Percentiles rank a stretch among this genome's conserved stretches.
Evolutionary conservation across 805 yeast species (phyloP).

Genomic region (Torulaspora gathmanii): DNA sequence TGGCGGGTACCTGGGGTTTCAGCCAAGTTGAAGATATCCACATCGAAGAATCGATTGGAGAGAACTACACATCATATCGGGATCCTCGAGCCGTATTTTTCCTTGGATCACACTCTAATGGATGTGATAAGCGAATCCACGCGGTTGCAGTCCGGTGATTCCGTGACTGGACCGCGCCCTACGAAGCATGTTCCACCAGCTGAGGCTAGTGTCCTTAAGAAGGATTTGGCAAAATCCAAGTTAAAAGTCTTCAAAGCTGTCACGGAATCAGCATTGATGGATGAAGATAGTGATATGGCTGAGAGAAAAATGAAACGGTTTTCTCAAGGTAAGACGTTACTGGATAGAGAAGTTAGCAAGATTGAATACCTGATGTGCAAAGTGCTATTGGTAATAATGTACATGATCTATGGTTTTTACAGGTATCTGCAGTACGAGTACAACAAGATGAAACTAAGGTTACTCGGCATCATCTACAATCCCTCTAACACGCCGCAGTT

Average conservation of each 20-base stretch:
- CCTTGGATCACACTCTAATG: neutral
- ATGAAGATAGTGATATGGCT: slow-evolving; percentile 8
- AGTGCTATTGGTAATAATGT: slow-evolving; percentile 47
- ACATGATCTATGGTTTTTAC: slow-evolving; percentile 51
- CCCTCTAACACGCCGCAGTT: slow-evolving; percentile 75
- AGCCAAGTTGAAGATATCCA: neutral
- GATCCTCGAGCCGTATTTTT: neutral
- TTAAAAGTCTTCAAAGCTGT: slow-evolving; percentile 20
- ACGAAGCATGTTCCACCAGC: slow-evolving; percentile 23
- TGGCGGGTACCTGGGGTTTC: neutral
- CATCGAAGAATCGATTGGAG: too few species aligned
- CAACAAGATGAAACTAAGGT: slow-evolving; percentile 51
- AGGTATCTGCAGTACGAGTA: slow-evolving; percentile 49
- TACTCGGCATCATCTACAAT: slow-evolving; percentile 60
- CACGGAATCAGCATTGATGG: slow-evolving; percentile 16
- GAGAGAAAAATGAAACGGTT: slow-evolving; percentile 1
- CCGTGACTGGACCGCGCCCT: slow-evolving; percentile 6
- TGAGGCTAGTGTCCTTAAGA: slow-evolving; percentile 15
- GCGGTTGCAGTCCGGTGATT: slow-evolving; percentile 7
- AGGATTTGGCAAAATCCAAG: slow-evolving; percentile 14
- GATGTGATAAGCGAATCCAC: slow-evolving; percentile 10
- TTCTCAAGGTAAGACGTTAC: slow-evolving; percentile 6
- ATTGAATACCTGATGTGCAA: slow-evolving; percentile 40
- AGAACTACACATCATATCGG: neutral
- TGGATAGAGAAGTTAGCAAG: slow-evolving; percentile 18